Conservation (phyloP, 768 basidiomycete genomes). For the Auriscalpium orientale region DNA sequence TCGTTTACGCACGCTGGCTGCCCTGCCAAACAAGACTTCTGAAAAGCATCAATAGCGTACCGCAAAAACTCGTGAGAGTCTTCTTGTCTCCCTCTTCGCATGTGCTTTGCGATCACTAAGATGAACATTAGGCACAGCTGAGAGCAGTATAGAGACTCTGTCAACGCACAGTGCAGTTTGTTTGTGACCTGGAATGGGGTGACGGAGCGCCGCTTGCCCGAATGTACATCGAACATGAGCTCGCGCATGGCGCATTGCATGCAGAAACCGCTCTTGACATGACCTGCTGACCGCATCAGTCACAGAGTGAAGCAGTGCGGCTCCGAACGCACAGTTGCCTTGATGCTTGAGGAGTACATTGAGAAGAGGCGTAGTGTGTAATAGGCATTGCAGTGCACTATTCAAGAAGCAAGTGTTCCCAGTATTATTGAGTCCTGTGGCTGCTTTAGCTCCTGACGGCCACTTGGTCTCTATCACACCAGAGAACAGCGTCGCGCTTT, state of each 20-base stretch:
- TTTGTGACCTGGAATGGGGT: constrained; percentile 58
- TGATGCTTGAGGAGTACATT: constrained; percentile 47
- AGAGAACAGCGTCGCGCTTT: constrained; percentile 24
- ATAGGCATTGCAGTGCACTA: constrained; percentile 84
- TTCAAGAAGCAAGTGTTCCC: constrained; percentile 98
- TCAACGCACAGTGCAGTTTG: constrained; percentile 58
- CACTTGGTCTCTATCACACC: constrained; percentile 56
- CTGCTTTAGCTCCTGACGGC: constrained; percentile 43
- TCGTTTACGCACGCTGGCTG: constrained; percentile 50
- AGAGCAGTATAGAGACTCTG: background rate
- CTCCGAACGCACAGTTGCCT: constrained; percentile 17
- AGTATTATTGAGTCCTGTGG: constrained; percentile 68
- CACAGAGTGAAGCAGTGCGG: background rate
- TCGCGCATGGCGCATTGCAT: constrained; percentile 67
- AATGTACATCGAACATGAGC: constrained; percentile 50
- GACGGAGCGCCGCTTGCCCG: constrained; percentile 36
- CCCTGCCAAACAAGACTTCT: constrained; percentile 74
- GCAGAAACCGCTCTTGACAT: constrained; percentile 51
- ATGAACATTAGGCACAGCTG: constrained; percentile 7
- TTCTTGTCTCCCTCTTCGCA: constrained; percentile 89
- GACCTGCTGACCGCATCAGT: constrained; percentile 24
- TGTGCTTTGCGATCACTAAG: constrained; percentile 82
- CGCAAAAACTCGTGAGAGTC: constrained; percentile 98
- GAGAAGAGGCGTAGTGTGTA: constrained; percentile 87
- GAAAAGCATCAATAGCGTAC: constrained; percentile 86